Percentiles rank a stretch among this genome's conserved stretches.
Evolutionary conservation across 1,284 basidiomycete species (phyloP).

Genomic region (Vanrija humicola): DNA sequence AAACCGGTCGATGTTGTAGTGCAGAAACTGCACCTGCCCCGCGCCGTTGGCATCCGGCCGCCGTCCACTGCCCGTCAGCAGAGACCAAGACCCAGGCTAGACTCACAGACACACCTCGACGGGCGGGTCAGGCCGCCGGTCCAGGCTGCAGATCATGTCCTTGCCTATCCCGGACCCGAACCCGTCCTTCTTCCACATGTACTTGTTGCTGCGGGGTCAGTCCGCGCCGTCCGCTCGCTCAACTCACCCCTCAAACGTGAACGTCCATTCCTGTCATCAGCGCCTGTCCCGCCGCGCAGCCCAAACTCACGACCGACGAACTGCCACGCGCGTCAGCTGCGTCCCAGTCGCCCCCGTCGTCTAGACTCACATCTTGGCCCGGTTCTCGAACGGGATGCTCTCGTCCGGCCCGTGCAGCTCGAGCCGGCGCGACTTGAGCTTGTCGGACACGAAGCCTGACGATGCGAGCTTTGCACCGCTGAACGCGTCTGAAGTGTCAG

Average conservation of each 20-base stretch:
- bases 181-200: slow-evolving; percentile 42
- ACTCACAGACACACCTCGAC: slow-evolving; percentile 42
- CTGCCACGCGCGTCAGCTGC: slow-evolving; percentile 1
- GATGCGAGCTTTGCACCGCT: slow-evolving; percentile 40
- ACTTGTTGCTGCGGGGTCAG: slow-evolving; percentile 32
- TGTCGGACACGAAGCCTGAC: slow-evolving; percentile 29
- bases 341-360: neutral
- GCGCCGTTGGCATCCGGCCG: slow-evolving; percentile 32
- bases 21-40: slow-evolving; percentile 39
- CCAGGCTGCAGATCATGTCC: slow-evolving; percentile 44
- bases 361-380: slow-evolving; percentile 38
- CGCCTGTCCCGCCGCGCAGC: neutral
- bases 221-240: neutral
- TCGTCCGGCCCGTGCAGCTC: slow-evolving; percentile 47
- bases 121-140: slow-evolving; percentile 44
- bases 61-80: slow-evolving; percentile 22
- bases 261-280: slow-evolving; percentile 40
- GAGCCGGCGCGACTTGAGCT: slow-evolving; percentile 37
- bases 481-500: slow-evolving; percentile 27
- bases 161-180: slow-evolving; percentile 10
- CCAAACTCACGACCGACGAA: slow-evolving; percentile 4
- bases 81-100: slow-evolving; percentile 9
- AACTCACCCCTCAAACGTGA: slow-evolving; percentile 42
- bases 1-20: slow-evolving; percentile 49
- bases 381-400: slow-evolving; percentile 38